A percentile compares a stretch with the other conserved stretches of the same genome.
Evolutionary conservation across 805 yeast genomes (phyloP).

Genomic region (Lipomyces spencermartinsiae): DNA sequence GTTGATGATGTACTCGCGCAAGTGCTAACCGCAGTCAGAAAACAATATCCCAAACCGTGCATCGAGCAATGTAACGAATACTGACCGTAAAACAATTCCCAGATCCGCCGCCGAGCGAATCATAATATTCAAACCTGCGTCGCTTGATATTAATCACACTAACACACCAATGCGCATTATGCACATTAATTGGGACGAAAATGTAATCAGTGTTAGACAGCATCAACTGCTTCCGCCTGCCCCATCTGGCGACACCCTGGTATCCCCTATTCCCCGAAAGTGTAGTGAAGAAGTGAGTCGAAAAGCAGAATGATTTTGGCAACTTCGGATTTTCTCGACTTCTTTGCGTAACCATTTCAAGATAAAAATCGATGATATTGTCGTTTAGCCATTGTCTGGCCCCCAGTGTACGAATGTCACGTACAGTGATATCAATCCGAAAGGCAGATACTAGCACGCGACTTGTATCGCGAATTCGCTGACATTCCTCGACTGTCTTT

Average conservation of each 20-base stretch:
- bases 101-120: conserved; percentile 63
- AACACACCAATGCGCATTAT: conserved; percentile 89
- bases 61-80: background rate
- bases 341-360: conserved; percentile 59
- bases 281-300: conserved; percentile 86
- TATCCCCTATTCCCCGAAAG: conserved; percentile 71
- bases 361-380: conserved; percentile 82
- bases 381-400: conserved; percentile 89
- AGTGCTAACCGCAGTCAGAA: conserved; percentile 18
- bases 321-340: conserved; percentile 45
- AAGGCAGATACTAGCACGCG: conserved; percentile 42
- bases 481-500: conserved; percentile 46
- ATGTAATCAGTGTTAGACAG: conserved; percentile 69
- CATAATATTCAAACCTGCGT: conserved; percentile 70
- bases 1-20: conserved; percentile 66
- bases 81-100: conserved; percentile 49
- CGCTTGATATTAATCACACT: conserved; percentile 73
- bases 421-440: conserved; percentile 63
- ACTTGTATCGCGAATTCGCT: conserved; percentile 44
- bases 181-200: conserved; percentile 83
- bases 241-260: conserved; percentile 82
- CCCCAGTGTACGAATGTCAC: conserved; percentile 73
- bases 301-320: conserved; percentile 68
- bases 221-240: conserved; percentile 72
- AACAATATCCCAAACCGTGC: background rate